Evolutionary conservation across 352 stramenopile genomes (phyloP), one percentile per base, ranked within the genome.

Genomic region (Aphanomyces euteiches): DNA sequence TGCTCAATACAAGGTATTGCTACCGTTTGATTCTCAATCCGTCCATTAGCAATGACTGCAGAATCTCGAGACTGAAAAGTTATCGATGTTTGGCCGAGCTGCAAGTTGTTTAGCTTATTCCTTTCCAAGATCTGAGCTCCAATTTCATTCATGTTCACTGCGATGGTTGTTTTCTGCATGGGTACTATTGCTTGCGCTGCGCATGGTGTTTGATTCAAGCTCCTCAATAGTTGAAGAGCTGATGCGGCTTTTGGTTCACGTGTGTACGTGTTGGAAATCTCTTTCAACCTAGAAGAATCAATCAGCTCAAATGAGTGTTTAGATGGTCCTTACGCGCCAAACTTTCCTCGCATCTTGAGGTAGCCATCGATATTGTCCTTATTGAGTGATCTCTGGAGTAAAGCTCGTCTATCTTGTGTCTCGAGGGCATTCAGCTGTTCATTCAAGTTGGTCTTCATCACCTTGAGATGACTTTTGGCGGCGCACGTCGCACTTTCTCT

Each of bases 351-450:
- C 36, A 28, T 70, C 47, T 54, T 5, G 43, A 61, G 64, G 21
- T 70, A 70, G 21, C 38, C 64, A 5, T 70, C 64, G 40, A 70
- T 70, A 19, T 70, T 70, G 17, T 54, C 39, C 54, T 70, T 70
- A 38, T 63, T 54, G 40, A 70, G 28, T 21, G 64, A 56, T 34
- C 15, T 63, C 39, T 63, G 37, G 13, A 70, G 64, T n/a, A 70
- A 19, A 8, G 28, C 50, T 40, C 28, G 50, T 10, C 54, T 47
- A 43, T 70, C 64, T 36, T 47, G 48, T 12, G 13, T 37, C 5
- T 38, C 10, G 54, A 70, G 17, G 17, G 47, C n/a, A 8, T 54
- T 21, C 17, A 70, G 7, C 28, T 70, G 64, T 21, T 70, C 17
- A 15, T 59, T 50, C 43, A 63, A 38, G 48, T 70, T 70, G 15